Evolutionary conservation across 2,329 filamentous ascomycete species (phyloP).

Genomic region (Nemania diffusa): DNA sequence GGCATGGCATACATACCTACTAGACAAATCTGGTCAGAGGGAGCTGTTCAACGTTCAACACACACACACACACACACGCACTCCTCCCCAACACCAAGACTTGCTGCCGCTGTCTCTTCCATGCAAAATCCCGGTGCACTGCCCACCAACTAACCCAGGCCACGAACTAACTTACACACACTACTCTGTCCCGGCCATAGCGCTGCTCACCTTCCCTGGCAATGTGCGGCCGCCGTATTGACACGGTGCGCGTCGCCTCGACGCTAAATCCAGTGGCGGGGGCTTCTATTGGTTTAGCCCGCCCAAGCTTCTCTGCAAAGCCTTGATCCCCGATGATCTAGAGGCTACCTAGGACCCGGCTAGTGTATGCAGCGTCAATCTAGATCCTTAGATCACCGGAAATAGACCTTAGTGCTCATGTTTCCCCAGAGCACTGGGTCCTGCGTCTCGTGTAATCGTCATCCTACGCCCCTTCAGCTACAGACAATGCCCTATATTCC

Average conservation of each 20-base stretch:
- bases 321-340: constrained; percentile 2
- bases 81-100: no score
- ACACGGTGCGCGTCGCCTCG: constrained; percentile 28
- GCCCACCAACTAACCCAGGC: constrained; percentile 10
- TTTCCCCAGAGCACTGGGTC: background rate
- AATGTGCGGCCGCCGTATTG: constrained; percentile 28
- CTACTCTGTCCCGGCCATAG: constrained; percentile 1
- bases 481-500: no score
- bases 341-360: background rate
- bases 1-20: no score
- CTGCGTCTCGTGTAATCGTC: no score
- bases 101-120: constrained; percentile 8
- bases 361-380: background rate
- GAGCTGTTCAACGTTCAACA: constrained; percentile 11
- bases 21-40: no score
- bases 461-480: no score
- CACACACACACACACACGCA: no score
- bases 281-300: constrained; percentile 19
- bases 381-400: background rate
- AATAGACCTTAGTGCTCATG: background rate
- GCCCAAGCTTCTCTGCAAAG: constrained; percentile 9
- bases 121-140: constrained; percentile 25
- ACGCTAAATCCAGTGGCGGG: constrained; percentile 16
- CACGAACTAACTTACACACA: constrained; percentile 13
- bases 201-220: constrained; percentile 2